A percentile compares a stretch with the other conserved stretches of the same genome.
Conservation (phyloP, 768 basidiomycete genomes). For the Kwoniella sp. region DNA sequence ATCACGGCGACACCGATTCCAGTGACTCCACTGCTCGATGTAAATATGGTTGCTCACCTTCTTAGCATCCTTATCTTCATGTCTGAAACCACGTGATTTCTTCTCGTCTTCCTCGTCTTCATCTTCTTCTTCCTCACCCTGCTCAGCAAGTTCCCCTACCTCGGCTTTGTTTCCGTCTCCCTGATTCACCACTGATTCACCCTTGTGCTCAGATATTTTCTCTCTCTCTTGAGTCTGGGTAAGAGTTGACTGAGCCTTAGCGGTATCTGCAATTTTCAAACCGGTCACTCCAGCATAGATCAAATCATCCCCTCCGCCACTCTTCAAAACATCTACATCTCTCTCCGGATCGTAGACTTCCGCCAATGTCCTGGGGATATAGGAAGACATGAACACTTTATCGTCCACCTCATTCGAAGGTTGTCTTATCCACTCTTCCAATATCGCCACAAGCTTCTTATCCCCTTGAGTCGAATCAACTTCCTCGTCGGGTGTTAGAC, state of each 20-base stretch:
- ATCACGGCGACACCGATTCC: no score
- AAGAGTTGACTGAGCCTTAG: slow-evolving; percentile 37
- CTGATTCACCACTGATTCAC: slow-evolving; percentile 31
- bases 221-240: slow-evolving; percentile 15
- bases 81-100: slow-evolving; percentile 78
- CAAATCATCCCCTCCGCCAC: slow-evolving; percentile 70
- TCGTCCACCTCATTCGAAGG: slow-evolving; percentile 63
- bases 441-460: slow-evolving; percentile 27
- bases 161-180: slow-evolving; percentile 39
- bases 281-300: slow-evolving; percentile 90
- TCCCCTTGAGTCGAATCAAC: slow-evolving; percentile 30
- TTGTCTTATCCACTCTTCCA: slow-evolving; percentile 55
- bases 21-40: no score
- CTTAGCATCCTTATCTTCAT: slow-evolving; percentile 88
- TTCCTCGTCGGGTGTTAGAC: slow-evolving; percentile 35
- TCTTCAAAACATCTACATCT: slow-evolving; percentile 73
- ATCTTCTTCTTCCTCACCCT: no score
- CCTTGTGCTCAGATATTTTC: slow-evolving; percentile 46
- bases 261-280: slow-evolving; percentile 57
- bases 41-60: no score
- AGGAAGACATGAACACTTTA: slow-evolving; percentile 81
- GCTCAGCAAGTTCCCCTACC: slow-evolving; percentile 10
- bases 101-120: slow-evolving; percentile 41
- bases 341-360: slow-evolving; percentile 95
- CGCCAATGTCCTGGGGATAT: slow-evolving; percentile 87